A percentile compares a stretch with the other conserved stretches of the same genome.
phyloP scores from a whole-genome alignment of 169 alveolate species.

The Babesia ovis region DNA sequence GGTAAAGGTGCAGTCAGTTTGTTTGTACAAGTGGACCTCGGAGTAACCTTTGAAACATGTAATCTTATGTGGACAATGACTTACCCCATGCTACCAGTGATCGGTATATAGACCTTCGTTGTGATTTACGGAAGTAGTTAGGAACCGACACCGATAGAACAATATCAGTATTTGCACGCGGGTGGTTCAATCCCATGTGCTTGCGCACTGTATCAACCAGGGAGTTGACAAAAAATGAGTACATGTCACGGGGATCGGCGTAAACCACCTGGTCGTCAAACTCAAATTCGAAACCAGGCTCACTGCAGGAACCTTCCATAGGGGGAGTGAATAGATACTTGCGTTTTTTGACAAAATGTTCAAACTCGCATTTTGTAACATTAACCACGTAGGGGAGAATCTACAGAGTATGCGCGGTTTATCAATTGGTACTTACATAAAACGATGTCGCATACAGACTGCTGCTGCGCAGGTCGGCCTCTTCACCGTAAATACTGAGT shows the following conservation, averaged over 20 bases:
- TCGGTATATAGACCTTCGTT: neutral
- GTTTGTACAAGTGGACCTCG: conserved; percentile 26
- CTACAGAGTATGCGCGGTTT: neutral
- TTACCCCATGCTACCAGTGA: conserved; percentile 34
- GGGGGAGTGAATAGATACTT: conserved; percentile 24
- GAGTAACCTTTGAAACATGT: conserved; percentile 7
- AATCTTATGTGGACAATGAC: neutral
- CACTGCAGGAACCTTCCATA: conserved; percentile 10
- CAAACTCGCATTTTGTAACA: neutral
- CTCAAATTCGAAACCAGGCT: conserved; percentile 28
- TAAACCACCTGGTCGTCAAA: conserved; percentile 43
- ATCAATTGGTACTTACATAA: conserved; percentile 11
- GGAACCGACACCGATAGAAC: conserved; percentile 35
- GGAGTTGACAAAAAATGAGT: conserved; percentile 43
- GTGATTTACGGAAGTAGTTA: conserved; percentile 32
- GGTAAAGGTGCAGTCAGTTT: conserved; percentile 45
- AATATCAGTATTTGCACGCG: conserved; percentile 14
- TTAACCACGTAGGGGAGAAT: conserved; percentile 39
- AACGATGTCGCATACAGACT: conserved; percentile 23
- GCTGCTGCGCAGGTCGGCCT: conserved; percentile 60
- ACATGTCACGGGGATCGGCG: conserved; percentile 38
- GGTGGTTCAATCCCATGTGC: conserved; percentile 1
- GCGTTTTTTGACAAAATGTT: neutral
- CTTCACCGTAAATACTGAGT: conserved; percentile 62
- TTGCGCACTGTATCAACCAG: conserved; percentile 49